These are phyloP conservation scores for Phytophthora quininea DNA, from an alignment of 352 stramenopile species.

Conservation along the genomic window DNA sequence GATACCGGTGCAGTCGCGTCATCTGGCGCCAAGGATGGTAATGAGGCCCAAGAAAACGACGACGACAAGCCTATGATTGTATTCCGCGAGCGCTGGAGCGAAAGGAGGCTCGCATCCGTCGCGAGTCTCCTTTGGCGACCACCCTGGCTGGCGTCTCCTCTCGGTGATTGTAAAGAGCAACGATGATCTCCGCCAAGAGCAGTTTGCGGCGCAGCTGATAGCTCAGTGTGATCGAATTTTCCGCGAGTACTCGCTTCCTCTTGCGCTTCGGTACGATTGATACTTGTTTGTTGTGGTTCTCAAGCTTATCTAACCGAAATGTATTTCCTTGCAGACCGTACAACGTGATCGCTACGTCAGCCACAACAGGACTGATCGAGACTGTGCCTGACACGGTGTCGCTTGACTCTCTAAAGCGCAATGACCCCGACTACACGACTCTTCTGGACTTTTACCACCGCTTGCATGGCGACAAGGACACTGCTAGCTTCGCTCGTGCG, in stretches of 20 bases:
- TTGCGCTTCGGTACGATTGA: conserved; percentile 82
- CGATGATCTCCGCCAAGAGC: conserved; percentile 98
- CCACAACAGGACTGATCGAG: conserved; percentile 96
- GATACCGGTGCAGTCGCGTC: conserved; percentile 17
- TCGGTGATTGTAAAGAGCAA: conserved; percentile 98
- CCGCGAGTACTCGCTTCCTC: conserved; percentile 90
- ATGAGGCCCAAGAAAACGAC: conserved; percentile 37
- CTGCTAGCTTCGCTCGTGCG: conserved; percentile 73
- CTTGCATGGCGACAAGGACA: conserved; percentile 89
- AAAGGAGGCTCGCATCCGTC: conserved; percentile 74
- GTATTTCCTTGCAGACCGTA: conserved; percentile 83
- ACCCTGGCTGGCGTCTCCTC: conserved; percentile 71
- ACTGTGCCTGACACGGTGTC: conserved; percentile 96
- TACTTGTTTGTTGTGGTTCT: not conserved
- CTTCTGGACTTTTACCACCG: conserved; percentile 94
- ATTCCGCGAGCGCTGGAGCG: conserved; percentile 80
- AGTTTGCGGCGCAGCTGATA: conserved; percentile 98
- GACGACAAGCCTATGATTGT: conserved; percentile 79
- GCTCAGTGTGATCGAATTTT: conserved; percentile 96
- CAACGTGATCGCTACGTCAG: conserved; percentile 95
- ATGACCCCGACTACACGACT: conserved; percentile 78
- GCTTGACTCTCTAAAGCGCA: conserved; percentile 97
- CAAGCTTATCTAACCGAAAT: not conserved
- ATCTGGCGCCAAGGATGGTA: conserved; percentile 16
- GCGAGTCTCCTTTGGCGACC: conserved; percentile 52